Base-by-base conservation (phyloP, 2,329 filamentous ascomycete species). In the Aspergillus sergii region DNA sequence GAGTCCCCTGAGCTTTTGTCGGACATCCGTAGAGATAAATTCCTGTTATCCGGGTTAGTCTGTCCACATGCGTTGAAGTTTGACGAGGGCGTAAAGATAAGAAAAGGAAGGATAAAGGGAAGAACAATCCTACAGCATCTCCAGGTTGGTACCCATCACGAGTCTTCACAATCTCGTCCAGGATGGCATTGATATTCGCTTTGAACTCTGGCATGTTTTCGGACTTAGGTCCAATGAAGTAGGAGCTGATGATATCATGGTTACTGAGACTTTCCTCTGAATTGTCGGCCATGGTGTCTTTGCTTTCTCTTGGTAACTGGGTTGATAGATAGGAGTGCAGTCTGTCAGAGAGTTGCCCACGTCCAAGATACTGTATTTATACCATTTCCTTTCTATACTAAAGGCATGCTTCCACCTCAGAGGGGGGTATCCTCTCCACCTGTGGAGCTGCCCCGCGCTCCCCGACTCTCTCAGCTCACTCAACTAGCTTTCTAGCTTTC, bases 121-220 rank as follows among this genome's bases (percentile, higher is more conserved):
- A 23, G 32, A 16, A 19, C 4, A 21, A 4, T 34, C 50, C 21
- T 34, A 64, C 62, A 50, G 32, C 34, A 50, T 64, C 58, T 1
- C 36, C 2, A 2, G 55, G 58, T 7, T 28, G 26, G 19, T 64
- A 66, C 16, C 23, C 39, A 11, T 57, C 53, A 11, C 80, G 72
- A 7, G 79, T 74, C 3, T 65, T 64, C 11, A 75, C 66, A 8
- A 80, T 64, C 32, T 76, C 73, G 21, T 81, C 74, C 2, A 82
- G 75, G 9, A 82, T 80, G 4, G 71, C 74, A 30, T 73, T 67
- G 53, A 83, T 78, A 57, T 79, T 78, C 4, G 76, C 69, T 60
- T 73, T 73, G 57, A 82, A 81, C 53, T 76, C 76, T 0, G 71
- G 66, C n/a, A 80, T 66, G 60, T 83, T 83, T 26, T 59, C 59